These are phyloP conservation scores for Boletus sp. DNA, from an alignment of 768 basidiomycete species.

Conservation along the genomic window DNA sequence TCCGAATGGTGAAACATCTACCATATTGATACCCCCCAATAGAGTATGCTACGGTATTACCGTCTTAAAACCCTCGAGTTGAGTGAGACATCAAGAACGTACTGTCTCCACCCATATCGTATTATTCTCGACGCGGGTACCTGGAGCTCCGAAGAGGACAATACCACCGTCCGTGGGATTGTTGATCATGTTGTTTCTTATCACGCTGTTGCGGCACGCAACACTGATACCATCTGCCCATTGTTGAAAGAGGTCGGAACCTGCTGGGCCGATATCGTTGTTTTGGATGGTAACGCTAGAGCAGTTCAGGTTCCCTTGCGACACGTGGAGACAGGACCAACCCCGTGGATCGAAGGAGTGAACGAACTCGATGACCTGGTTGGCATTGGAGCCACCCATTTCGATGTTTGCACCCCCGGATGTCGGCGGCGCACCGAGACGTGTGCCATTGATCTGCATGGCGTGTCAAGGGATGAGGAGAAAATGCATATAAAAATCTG, in stretches of 20 bases:
- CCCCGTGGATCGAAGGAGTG: conserved; percentile 71
- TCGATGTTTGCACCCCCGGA: conserved; percentile 77
- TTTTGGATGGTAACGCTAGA: conserved; percentile 64
- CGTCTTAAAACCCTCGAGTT: neutral
- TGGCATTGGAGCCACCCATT: conserved; percentile 71
- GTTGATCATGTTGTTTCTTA: conserved; percentile 67
- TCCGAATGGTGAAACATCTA: conserved; percentile 64
- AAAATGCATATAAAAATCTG: neutral
- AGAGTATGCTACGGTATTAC: conserved; percentile 50
- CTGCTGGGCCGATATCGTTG: conserved; percentile 82
- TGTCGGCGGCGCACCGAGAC: conserved; percentile 49
- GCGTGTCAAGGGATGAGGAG: neutral
- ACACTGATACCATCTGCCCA: conserved; percentile 86
- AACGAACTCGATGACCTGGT: conserved; percentile 76
- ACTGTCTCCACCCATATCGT: conserved; percentile 71
- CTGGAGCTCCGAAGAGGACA: conserved; percentile 73
- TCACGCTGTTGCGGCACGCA: conserved; percentile 56
- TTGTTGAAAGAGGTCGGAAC: conserved; percentile 57
- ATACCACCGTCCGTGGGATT: conserved; percentile 80
- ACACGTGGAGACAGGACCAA: conserved; percentile 81
- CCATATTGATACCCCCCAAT: conserved; percentile 76
- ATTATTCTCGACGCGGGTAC: conserved; percentile 70
- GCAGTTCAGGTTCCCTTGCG: conserved; percentile 66
- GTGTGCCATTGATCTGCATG: conserved; percentile 68
- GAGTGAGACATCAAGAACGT: conserved; percentile 21